Evolutionary conservation across 2,329 filamentous ascomycete genomes (phyloP), one percentile per base, ranked within the genome.

Genomic region (Cadophora gregata): DNA sequence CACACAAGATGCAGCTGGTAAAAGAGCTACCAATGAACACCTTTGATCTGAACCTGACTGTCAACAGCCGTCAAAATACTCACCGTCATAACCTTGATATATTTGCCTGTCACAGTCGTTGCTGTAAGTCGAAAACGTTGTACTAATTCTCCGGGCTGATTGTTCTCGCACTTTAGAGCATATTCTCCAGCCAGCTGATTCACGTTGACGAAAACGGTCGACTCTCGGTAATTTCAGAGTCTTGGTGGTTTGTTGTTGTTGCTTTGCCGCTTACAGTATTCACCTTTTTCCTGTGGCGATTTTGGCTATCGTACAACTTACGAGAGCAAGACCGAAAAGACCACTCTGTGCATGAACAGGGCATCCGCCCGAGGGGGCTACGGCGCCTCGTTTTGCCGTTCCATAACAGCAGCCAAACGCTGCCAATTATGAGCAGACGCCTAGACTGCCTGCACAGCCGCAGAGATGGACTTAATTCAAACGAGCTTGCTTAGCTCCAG

Each of bases 11-110:
- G 70, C 72, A 10, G 71, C 72, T n/a, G n/a, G n/a, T n/a, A n/a
- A n/a, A n/a, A n/a, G n/a, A n/a, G n/a, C n/a, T n/a, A n/a, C n/a
- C n/a, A n/a, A n/a, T n/a, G n/a, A n/a, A n/a, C n/a, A n/a, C n/a
- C n/a, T n/a, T n/a, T n/a, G n/a, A n/a, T n/a, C n/a, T n/a, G n/a
- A n/a, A n/a, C n/a, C n/a, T n/a, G n/a, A n/a, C n/a, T n/a, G n/a
- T n/a, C n/a, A n/a, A n/a, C n/a, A 10, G 71, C 70, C 1, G 69
- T 74, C n/a, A 74, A 74, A 27, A 73, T 73, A 25, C 45, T 74
- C 4, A 74, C 72, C 2, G 63, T 74, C 7, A 73, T 74, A 12
- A 73, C 71, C 2, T 55, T 74, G 4, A 64, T 74, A 16, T 74
- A 73, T 58, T 59, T 74, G 3, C 72, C 72, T 0, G 65, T 62